Evolutionary conservation across 441 rosid genomes (phyloP).

Genomic region (Mallotus repandus): DNA sequence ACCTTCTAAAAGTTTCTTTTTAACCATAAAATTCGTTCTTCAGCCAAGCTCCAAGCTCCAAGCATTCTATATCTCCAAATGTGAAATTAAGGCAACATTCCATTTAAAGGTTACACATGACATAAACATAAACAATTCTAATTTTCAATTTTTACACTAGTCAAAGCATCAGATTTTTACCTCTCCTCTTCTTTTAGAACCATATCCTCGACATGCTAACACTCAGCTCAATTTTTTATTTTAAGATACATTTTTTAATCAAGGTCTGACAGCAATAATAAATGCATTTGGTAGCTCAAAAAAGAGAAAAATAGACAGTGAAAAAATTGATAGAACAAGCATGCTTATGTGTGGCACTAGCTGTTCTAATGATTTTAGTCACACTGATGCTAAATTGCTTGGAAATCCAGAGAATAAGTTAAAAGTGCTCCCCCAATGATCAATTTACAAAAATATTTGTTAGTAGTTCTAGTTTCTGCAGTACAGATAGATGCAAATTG

Average conservation of each 20-base stretch:
- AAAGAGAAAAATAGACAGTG: neutral
- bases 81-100: no score
- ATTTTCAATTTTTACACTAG: neutral
- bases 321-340: neutral
- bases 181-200: neutral
- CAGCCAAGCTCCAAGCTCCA: slow-evolving; percentile 9
- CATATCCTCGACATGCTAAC: neutral
- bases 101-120: neutral
- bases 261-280: neutral
- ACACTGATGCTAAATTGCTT: no score
- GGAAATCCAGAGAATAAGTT: no score
- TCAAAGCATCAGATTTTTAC: neutral
- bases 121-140: neutral
- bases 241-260: neutral
- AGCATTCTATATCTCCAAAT: slow-evolving; percentile 1
- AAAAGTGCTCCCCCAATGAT: neutral
- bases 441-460: neutral
- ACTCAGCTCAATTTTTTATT: neutral
- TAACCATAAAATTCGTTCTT: slow-evolving; percentile 10
- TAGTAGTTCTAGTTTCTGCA: neutral
- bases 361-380: neutral
- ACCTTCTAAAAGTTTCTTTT: neutral
- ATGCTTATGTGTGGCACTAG: neutral
- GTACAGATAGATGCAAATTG: slow-evolving; percentile 3
- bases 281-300: neutral